These are phyloP conservation scores for Blastobotrys malaysiensis DNA, from an alignment of 1,139 yeast genomes.

Conservation along the genomic window DNA sequence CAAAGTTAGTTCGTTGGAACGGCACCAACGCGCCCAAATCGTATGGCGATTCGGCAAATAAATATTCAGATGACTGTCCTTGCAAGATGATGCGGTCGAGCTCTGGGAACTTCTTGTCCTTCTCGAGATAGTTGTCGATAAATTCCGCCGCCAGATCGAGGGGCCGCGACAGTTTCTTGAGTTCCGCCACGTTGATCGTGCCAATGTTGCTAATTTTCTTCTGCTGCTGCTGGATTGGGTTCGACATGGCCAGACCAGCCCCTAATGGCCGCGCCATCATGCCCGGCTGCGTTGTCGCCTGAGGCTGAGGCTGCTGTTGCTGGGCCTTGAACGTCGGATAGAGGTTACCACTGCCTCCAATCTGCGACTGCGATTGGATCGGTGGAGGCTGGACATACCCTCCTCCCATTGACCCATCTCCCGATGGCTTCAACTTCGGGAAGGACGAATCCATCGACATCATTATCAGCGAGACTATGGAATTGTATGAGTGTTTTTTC, in stretches of 20 bases:
- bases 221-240: slow-evolving; percentile 2
- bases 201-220: slow-evolving; percentile 16
- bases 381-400: slow-evolving; percentile 13
- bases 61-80: slow-evolving; percentile 26
- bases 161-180: slow-evolving; percentile 23
- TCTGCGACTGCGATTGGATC: slow-evolving; percentile 4
- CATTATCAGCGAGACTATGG: not conserved
- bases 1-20: slow-evolving; percentile 63
- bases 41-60: slow-evolving; percentile 17
- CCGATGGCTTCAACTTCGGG: slow-evolving; percentile 1
- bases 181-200: slow-evolving; percentile 18
- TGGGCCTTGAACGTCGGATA: slow-evolving; percentile 3
- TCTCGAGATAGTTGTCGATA: slow-evolving; percentile 32
- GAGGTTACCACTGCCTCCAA: not conserved
- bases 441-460: slow-evolving; percentile 2
- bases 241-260: not conserved
- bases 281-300: not conserved
- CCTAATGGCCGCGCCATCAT: not conserved
- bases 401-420: not conserved
- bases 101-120: slow-evolving; percentile 37
- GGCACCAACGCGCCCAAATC: slow-evolving; percentile 51
- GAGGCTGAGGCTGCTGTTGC: slow-evolving; percentile 1
- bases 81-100: slow-evolving; percentile 32
- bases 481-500: not conserved
- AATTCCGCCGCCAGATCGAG: slow-evolving; percentile 33